Percentiles rank a stretch among this genome's conserved stretches.
These are phyloP conservation scores for Pseudocercospora macadamiae DNA, from an alignment of 2,329 filamentous ascomycete genomes.

Conservation along the genomic window DNA sequence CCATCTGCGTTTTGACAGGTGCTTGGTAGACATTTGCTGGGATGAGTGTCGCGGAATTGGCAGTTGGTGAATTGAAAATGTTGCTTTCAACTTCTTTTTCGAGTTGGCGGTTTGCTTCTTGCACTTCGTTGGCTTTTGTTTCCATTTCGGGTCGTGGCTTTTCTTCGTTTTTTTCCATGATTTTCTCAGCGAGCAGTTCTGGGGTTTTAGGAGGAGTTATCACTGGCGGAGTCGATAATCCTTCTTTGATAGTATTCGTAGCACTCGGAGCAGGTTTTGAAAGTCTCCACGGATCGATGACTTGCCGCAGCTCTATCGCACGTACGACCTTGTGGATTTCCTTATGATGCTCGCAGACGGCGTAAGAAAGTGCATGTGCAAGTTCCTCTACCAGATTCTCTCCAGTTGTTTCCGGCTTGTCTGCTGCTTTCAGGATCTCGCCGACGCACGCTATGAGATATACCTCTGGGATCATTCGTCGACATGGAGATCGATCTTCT, in stretches of 20 bases:
- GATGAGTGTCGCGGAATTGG: too few relatives aligned
- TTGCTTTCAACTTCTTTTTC: too few relatives aligned
- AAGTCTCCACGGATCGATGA: conserved; percentile 14
- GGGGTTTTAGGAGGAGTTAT: too few relatives aligned
- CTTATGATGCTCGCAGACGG: conserved; percentile 20
- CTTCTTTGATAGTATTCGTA: background rate
- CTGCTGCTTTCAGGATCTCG: conserved; percentile 13
- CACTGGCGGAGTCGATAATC: too few relatives aligned
- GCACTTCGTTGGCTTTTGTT: too few relatives aligned
- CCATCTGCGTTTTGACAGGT: background rate
- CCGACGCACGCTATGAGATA: conserved; percentile 14
- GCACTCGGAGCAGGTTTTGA: background rate
- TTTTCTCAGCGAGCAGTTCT: too few relatives aligned
- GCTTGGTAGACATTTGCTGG: background rate
- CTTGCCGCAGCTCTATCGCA: conserved; percentile 11
- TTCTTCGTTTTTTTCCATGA: too few relatives aligned
- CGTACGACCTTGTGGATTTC: conserved; percentile 16
- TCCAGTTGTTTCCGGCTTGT: conserved; percentile 11
- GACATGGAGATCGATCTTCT: conserved; percentile 7
- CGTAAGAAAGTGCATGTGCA: conserved; percentile 12
- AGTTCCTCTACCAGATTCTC: conserved; percentile 15
- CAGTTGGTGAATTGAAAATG: too few relatives aligned
- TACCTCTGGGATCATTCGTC: conserved; percentile 17
- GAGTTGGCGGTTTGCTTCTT: too few relatives aligned
- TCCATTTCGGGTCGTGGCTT: too few relatives aligned